A percentile compares a stretch with the other conserved stretches of the same genome.
These are phyloP conservation scores for Yarrowia sp. DNA, from an alignment of 805 yeast genomes.

Conservation along the genomic window DNA sequence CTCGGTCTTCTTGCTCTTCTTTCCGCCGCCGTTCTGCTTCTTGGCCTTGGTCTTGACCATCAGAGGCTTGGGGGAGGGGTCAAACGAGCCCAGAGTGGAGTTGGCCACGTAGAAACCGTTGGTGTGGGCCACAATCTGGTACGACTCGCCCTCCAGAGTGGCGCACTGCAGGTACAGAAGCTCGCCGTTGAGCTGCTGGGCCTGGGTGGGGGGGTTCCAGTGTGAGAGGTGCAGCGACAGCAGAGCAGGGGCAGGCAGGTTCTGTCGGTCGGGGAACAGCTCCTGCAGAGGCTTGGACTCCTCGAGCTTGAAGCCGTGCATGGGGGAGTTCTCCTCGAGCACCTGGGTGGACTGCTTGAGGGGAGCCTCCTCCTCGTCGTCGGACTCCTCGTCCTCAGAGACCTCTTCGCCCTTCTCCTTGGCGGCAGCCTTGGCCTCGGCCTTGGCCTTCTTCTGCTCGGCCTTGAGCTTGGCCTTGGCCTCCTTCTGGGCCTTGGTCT, in stretches of 20 bases:
- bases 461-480: constrained; percentile 35
- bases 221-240: constrained; percentile 73
- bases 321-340: constrained; percentile 50
- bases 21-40: constrained; percentile 42
- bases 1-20: constrained; percentile 49
- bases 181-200: constrained; percentile 72
- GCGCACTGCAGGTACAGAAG: constrained; percentile 74
- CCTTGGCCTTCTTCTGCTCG: constrained; percentile 41
- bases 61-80: constrained; percentile 59
- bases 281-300: constrained; percentile 36
- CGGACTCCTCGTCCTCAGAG: constrained; percentile 13
- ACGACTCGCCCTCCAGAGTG: constrained; percentile 81
- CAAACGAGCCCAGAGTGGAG: constrained; percentile 71
- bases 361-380: constrained; percentile 41
- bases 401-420: constrained; percentile 40
- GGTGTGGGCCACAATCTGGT: constrained; percentile 77
- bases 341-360: constrained; percentile 39
- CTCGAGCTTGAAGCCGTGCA: constrained; percentile 38
- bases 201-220: constrained; percentile 86
- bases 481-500: constrained; percentile 39
- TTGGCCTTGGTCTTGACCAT: constrained; percentile 36
- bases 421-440: constrained; percentile 12
- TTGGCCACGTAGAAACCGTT: constrained; percentile 82
- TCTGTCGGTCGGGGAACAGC: constrained; percentile 42
- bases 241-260: constrained; percentile 49